Evolutionary conservation across 2,329 filamentous ascomycete genomes (phyloP).

Genomic region (Nemania serpens): DNA sequence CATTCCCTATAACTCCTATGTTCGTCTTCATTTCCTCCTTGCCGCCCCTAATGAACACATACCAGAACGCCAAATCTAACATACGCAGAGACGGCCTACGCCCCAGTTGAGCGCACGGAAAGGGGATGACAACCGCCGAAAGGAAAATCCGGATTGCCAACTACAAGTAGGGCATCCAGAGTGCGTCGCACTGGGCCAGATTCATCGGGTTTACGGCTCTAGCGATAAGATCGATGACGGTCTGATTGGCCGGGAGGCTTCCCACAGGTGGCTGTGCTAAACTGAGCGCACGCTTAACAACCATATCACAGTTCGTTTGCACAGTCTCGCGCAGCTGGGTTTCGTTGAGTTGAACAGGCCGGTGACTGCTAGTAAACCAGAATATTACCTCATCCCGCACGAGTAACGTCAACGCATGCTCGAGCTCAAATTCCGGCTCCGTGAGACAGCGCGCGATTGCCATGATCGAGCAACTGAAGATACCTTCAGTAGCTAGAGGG

Average conservation of each 20-base stretch:
- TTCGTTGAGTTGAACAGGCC: slow-evolving; percentile 62
- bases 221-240: slow-evolving; percentile 92
- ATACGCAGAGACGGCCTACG: neutral
- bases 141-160: slow-evolving; percentile 3
- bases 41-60: neutral
- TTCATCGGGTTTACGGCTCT: slow-evolving; percentile 91
- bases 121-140: neutral
- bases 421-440: slow-evolving; percentile 87
- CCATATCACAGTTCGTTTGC: slow-evolving; percentile 83
- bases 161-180: slow-evolving; percentile 97
- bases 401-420: slow-evolving; percentile 91
- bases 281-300: slow-evolving; percentile 87
- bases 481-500: slow-evolving; percentile 91
- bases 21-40: neutral
- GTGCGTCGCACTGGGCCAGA: slow-evolving; percentile 82
- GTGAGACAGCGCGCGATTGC: slow-evolving; percentile 93
- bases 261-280: slow-evolving; percentile 78
- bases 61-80: slow-evolving; percentile 15
- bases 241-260: slow-evolving; percentile 93
- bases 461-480: slow-evolving; percentile 95
- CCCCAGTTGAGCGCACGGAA: neutral
- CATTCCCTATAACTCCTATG: neutral
- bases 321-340: slow-evolving; percentile 78
- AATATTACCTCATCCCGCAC: slow-evolving; percentile 98
- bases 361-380: slow-evolving; percentile 86